Percentiles rank a stretch among this genome's conserved stretches.
These are phyloP conservation scores for Colletotrichum viniferum DNA, from an alignment of 2,329 filamentous ascomycete species.

Conservation along the genomic window DNA sequence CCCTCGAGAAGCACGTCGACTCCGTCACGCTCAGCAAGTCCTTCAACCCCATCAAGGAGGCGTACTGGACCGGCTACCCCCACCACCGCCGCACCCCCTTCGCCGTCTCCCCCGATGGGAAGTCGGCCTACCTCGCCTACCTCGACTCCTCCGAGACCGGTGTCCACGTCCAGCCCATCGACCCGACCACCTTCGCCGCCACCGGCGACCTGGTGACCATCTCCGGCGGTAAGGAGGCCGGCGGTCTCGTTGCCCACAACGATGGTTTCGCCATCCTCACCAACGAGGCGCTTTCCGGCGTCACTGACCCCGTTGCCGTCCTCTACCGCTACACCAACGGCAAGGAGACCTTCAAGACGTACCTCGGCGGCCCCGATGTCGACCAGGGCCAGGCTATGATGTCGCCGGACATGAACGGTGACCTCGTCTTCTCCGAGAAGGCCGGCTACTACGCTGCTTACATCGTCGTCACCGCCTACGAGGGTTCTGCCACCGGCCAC, in stretches of 20 bases:
- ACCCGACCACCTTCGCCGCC: conserved; percentile 57
- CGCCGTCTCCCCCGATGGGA: conserved; percentile 64
- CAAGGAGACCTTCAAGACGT: conserved; percentile 61
- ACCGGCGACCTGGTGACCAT: conserved; percentile 57
- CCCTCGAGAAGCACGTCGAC: conserved; percentile 38
- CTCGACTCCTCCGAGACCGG: conserved; percentile 59
- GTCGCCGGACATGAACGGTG: conserved; percentile 65
- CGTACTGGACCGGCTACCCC: conserved; percentile 66
- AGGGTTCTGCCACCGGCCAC: conserved; percentile 57
- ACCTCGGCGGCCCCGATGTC: conserved; percentile 61
- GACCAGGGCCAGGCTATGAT: conserved; percentile 50
- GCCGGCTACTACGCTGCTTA: conserved; percentile 64
- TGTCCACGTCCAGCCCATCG: conserved; percentile 62
- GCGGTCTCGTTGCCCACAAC: conserved; percentile 64
- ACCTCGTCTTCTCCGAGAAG: conserved; percentile 62
- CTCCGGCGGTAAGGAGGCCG: conserved; percentile 60
- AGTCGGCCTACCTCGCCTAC: conserved; percentile 64
- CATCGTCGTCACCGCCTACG: conserved; percentile 64
- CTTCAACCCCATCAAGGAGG: conserved; percentile 62
- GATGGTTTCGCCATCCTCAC: conserved; percentile 68
- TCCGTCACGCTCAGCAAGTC: conserved; percentile 50
- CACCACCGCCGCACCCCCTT: conserved; percentile 68
- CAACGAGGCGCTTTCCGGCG: conserved; percentile 58
- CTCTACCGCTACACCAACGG: conserved; percentile 64
- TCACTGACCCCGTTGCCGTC: conserved; percentile 57